These are phyloP conservation scores for Hanseniaspora vineae DNA, from an alignment of 805 yeast species.

Conservation along the genomic window DNA sequence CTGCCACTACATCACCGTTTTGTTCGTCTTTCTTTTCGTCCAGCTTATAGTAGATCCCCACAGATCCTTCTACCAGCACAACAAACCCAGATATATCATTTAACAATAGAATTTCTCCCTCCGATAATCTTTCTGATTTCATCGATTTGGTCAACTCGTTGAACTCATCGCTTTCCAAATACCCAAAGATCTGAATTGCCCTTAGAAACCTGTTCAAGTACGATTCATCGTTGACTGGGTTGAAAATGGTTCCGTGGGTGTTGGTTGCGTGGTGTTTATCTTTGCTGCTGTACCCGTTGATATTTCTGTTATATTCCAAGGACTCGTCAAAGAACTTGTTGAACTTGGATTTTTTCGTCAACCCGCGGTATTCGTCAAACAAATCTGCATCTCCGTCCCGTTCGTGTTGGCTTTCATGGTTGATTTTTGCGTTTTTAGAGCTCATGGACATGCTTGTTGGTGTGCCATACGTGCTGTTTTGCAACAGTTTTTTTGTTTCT, in stretches of 20 bases:
- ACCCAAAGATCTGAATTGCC: conserved; percentile 90
- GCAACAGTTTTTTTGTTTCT: not conserved
- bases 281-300: not conserved
- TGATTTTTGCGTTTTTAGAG: not conserved
- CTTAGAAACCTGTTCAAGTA: conserved; percentile 81
- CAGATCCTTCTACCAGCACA: conserved; percentile 82
- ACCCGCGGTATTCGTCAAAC: not conserved
- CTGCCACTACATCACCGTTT: conserved; percentile 1
- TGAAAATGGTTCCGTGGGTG: not conserved
- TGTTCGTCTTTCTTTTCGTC: conserved; percentile 15
- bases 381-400: not conserved
- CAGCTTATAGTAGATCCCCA: conserved; percentile 61
- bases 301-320: not conserved
- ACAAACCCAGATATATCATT: conserved; percentile 76
- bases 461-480: not conserved
- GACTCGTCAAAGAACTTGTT: not conserved
- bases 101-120: conserved; percentile 62
- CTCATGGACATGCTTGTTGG: not conserved
- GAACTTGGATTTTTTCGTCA: not conserved
- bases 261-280: not conserved
- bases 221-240: conserved; percentile 21
- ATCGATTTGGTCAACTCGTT: conserved; percentile 85
- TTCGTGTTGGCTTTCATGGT: not conserved
- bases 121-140: conserved; percentile 72
- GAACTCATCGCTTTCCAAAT: conserved; percentile 78